These are phyloP conservation scores for Chamaenerion angustifolium DNA, from an alignment of 345 rosid genomes.

Conservation along the genomic window DNA sequence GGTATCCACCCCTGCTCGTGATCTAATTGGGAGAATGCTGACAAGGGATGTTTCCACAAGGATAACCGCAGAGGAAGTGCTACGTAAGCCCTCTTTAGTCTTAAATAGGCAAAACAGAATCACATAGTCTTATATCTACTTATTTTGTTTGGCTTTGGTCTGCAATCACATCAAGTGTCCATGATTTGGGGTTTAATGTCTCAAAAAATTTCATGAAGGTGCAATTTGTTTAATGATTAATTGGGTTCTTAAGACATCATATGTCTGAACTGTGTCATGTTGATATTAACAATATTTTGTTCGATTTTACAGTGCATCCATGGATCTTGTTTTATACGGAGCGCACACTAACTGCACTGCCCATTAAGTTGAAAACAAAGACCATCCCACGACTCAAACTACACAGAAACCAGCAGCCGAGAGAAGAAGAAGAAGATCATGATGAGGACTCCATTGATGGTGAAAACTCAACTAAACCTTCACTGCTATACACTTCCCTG, in stretches of 20 bases:
- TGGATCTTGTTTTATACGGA: slow-evolving; percentile 82
- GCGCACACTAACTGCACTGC: slow-evolving; percentile 41
- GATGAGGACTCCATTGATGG: slow-evolving; percentile 5
- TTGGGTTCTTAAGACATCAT: too few species aligned
- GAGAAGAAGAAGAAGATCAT: too few species aligned
- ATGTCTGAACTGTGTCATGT: too few species aligned
- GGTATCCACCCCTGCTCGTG: slow-evolving; percentile 70
- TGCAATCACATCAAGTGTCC: too few species aligned
- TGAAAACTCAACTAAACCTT: slow-evolving; percentile 6
- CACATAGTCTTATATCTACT: too few species aligned
- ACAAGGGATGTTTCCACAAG: slow-evolving; percentile 81
- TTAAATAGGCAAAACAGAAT: too few species aligned
- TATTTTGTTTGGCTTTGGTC: too few species aligned
- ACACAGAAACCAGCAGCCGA: too few species aligned
- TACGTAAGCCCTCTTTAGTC: slow-evolving; percentile 31
- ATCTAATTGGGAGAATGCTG: slow-evolving; percentile 74
- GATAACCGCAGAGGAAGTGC: slow-evolving; percentile 82
- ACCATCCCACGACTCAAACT: slow-evolving; percentile 1
- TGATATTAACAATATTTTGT: background rate
- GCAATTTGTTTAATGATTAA: too few species aligned
- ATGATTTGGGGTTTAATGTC: too few species aligned
- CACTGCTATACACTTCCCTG: slow-evolving; percentile 25
- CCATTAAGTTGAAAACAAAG: slow-evolving; percentile 57
- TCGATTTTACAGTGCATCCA: slow-evolving; percentile 53
- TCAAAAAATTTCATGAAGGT: too few species aligned